Evolutionary conservation across 768 basidiomycete species (phyloP), one percentile per base, ranked within the genome.

Genomic region (Epithele typhae): DNA sequence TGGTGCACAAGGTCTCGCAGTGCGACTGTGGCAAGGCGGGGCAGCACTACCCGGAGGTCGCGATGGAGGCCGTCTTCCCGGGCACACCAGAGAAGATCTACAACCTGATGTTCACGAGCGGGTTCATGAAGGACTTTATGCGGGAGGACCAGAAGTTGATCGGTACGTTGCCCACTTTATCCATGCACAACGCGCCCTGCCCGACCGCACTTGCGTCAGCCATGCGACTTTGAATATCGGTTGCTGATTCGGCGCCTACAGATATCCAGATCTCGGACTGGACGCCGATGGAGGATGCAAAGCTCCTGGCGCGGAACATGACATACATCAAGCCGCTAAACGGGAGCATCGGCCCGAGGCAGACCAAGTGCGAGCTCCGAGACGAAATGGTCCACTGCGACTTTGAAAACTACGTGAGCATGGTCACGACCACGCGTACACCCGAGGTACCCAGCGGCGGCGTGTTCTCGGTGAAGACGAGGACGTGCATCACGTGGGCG

Each of bases 251-350:
- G n/a, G n/a, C n/a, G n/a, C n/a, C n/a, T n/a, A 19, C 57, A 98
- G 95, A 97, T 54, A 79, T 99, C 44, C 93, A 99, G 65, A 90
- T 92, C 59, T 87, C 92, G 4, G 96, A 98, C 62, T 98, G 96
- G 96, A 70, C 78, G 15, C 93, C 95, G 0, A 58, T 68, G 0
- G 70, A 77, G 0, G 79, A 75, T 12, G 79, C 82, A 25, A 79
- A 82, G 45, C 76, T 91, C 33, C 79, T 96, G 9, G 74, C 82
- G 22, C 79, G 95, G 9, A 89, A 92, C 53, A 92, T 94, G 82
- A 91, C 91, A 22, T 99, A 98, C 66, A 94, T 97, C 69, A 97
- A 95, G 63, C 94, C 93, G 0, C 71, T 99, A 24, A 81, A 78
- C 52, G 93, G 79, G 1, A 81, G 83, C 45, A 78, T 99, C 24